Percentiles rank a stretch among this genome's conserved stretches.
Evolutionary conservation across 805 yeast species (phyloP).

Genomic region (Hemisphaericaspora nanyangensis): DNA sequence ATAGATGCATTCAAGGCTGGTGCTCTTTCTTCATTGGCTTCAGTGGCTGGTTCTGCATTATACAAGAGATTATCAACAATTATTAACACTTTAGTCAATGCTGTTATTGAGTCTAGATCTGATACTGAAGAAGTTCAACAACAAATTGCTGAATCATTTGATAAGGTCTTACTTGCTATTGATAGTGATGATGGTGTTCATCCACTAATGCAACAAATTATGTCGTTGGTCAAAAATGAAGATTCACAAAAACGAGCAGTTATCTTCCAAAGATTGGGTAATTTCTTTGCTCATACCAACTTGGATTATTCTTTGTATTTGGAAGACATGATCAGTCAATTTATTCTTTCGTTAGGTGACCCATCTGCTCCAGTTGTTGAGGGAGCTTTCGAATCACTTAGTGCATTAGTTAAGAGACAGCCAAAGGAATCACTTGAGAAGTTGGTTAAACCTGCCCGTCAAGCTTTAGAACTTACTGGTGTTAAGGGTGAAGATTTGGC

Average conservation of each 20-base stretch:
- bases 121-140: constrained; percentile 28
- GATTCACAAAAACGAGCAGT: constrained; percentile 60
- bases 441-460: constrained; percentile 76
- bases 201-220: constrained; percentile 76
- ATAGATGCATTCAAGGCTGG: constrained; percentile 80
- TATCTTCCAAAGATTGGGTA: constrained; percentile 62
- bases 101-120: constrained; percentile 38
- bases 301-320: constrained; percentile 72
- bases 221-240: constrained; percentile 74
- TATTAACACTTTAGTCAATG: constrained; percentile 67
- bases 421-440: constrained; percentile 73
- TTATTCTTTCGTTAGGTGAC: constrained; percentile 73
- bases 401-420: constrained; percentile 64
- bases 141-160: constrained; percentile 55
- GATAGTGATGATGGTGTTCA: constrained; percentile 77
- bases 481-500: constrained; percentile 60
- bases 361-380: constrained; percentile 56
- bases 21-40: constrained; percentile 81
- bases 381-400: constrained; percentile 62
- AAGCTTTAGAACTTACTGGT: constrained; percentile 65
- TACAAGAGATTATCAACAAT: constrained; percentile 70
- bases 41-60: constrained; percentile 83
- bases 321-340: constrained; percentile 68
- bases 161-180: constrained; percentile 67
- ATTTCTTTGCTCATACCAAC: constrained; percentile 61